Evolutionary conservation across 2,329 filamentous ascomycete species (phyloP), one percentile per base, ranked within the genome.

Genomic region (Ophiostoma tasmaniense): DNA sequence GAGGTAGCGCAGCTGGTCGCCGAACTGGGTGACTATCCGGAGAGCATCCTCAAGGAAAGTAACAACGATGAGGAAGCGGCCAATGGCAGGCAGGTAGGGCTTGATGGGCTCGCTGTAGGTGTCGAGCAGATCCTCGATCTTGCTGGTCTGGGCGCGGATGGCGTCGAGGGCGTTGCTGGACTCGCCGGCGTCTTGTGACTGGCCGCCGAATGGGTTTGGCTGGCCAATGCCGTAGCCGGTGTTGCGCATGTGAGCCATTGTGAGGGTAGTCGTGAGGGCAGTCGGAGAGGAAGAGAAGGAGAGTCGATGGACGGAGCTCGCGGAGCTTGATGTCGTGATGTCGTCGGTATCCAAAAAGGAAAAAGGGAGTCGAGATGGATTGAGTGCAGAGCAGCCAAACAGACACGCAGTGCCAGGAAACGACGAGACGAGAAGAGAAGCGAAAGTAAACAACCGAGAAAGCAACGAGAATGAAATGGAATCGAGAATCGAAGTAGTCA

Each of bases 1-100:
- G 68, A 99, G 88, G 79, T 98, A 99, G 71, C 91, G 84, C 71
- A 99, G 86, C 83, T 99, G 95, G 78, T 98, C 95, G 77, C 79
- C 88, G 93, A 95, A 99, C 88, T 99, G 95, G 74, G 95, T 99
- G 75, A 98, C 84, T 80, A 99, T 99, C 78, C 95, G 88, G 72
- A 99, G 83, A 66, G 93, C 92, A 83, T 99, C 95, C 81, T 99
- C 95, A 75, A 99, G 85, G 82, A 99, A 99, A 72, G 95, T 99
- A 68, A 98, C 95, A 69, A 99, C 95, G 75, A 99, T 99, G 74
- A 99, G 81, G 80, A 98, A 98, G 74, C 95, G 92, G 74, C 95
- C 95, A 82, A 99, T 94, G 73, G 92, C 92, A 70, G 95, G 95
- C 62, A 99, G 86, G 78, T 96, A 99, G 90, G 95, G 95, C 85